Conservation (phyloP, 257 asterid genomes). For the Solanum sitiens region DNA sequence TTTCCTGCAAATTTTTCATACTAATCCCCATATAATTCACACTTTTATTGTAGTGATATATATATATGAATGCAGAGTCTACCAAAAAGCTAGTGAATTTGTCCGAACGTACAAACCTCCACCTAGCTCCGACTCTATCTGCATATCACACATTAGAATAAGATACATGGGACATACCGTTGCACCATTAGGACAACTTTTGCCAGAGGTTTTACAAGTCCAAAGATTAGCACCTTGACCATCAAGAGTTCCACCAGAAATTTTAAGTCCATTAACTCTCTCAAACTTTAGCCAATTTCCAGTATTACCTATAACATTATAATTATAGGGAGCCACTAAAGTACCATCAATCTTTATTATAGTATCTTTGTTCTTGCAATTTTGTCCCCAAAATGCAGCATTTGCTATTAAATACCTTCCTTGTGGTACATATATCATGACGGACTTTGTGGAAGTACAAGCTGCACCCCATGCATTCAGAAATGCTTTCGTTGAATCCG, state of each 20-base stretch:
- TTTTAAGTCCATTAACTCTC: not conserved
- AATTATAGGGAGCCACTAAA: conserved; percentile 6
- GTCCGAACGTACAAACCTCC: not conserved
- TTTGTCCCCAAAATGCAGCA: not conserved
- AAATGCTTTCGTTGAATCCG: conserved; percentile 1
- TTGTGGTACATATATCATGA: conserved; percentile 2
- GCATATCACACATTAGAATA: not conserved
- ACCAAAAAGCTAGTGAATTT: not conserved
- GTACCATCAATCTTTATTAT: conserved; percentile 3
- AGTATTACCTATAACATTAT: not conserved
- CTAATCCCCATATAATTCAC: too few relatives aligned
- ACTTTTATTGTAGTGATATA: too few relatives aligned
- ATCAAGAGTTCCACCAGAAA: conserved; percentile 7
- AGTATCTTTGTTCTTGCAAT: not conserved
- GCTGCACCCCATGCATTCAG: conserved; percentile 6
- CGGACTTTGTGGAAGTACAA: conserved; percentile 5
- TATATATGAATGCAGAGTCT: too few relatives aligned
- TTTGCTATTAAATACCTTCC: conserved; percentile 1
- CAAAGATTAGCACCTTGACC: conserved; percentile 8
- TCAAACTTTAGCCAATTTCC: conserved; percentile 7
- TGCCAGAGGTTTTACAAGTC: conserved; percentile 4
- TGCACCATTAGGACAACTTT: conserved; percentile 3
- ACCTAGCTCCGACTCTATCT: not conserved
- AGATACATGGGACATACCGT: not conserved
- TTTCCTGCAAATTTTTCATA: too few relatives aligned